phyloP scores from a whole-genome alignment of 345 rosid genomes.

The Hypericum perforatum region DNA sequence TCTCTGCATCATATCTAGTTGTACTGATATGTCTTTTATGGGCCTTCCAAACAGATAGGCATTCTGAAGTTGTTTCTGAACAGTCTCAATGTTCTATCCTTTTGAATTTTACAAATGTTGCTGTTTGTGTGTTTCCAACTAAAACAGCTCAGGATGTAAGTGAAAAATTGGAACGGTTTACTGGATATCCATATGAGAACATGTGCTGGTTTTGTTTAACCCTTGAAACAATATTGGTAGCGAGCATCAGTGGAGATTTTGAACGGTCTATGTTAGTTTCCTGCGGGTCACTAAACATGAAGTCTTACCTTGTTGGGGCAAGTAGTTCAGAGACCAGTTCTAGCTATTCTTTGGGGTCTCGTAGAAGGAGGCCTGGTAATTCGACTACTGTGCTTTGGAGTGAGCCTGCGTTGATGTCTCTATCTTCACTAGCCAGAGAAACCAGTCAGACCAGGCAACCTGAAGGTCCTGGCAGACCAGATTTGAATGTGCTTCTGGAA shows the following conservation, averaged over 20 bases:
- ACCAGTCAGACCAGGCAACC: slow-evolving; percentile 19
- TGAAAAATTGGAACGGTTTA: slow-evolving; percentile 26
- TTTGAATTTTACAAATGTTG: slow-evolving; percentile 45
- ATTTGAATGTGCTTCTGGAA: slow-evolving; percentile 37
- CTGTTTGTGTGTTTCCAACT: slow-evolving; percentile 31
- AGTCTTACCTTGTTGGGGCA: slow-evolving; percentile 25
- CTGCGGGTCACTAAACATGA: slow-evolving; percentile 46
- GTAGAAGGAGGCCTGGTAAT: slow-evolving; percentile 25
- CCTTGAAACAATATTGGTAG: slow-evolving; percentile 39
- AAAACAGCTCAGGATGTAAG: slow-evolving; percentile 19
- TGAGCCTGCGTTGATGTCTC: slow-evolving; percentile 46
- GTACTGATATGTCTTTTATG: slow-evolving; percentile 19
- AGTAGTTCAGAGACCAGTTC: slow-evolving; percentile 22
- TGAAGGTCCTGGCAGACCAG: slow-evolving; percentile 24
- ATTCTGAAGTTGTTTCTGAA: slow-evolving; percentile 24
- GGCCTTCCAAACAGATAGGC: slow-evolving; percentile 20
- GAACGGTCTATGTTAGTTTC: slow-evolving; percentile 41
- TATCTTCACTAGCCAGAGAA: slow-evolving; percentile 25
- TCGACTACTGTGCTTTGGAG: slow-evolving; percentile 36
- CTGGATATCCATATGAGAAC: slow-evolving; percentile 32
- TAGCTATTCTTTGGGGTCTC: slow-evolving; percentile 19
- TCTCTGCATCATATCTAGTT: slow-evolving; percentile 19
- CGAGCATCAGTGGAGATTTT: slow-evolving; percentile 34
- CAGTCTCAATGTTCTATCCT: slow-evolving; percentile 25
- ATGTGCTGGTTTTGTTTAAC: slow-evolving; percentile 41